Evolutionary conservation across 2,329 filamentous ascomycete genomes (phyloP).

Genomic region (Exophiala sp.): DNA sequence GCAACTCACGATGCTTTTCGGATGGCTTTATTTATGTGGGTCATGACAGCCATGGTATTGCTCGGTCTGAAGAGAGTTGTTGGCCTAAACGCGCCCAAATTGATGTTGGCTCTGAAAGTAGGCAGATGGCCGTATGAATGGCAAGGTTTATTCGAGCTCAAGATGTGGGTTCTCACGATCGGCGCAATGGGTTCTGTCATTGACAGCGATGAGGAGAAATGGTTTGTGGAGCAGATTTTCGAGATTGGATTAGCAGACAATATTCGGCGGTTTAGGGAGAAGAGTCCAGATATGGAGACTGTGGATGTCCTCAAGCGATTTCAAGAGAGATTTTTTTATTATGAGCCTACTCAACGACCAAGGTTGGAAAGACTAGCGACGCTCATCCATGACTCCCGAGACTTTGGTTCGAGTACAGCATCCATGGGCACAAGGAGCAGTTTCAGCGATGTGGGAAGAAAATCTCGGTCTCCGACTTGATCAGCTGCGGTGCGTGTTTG

Average conservation of each 20-base stretch:
- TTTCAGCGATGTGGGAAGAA: constrained; percentile 3
- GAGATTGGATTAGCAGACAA: constrained; percentile 16
- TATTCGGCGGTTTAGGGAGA: constrained; percentile 8
- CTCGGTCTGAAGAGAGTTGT: constrained; percentile 21
- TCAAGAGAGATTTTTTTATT: constrained; percentile 25
- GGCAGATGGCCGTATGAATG: constrained; percentile 12
- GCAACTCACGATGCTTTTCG: constrained; percentile 18
- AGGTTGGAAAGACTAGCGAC: constrained; percentile 17
- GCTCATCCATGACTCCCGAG: constrained; percentile 4
- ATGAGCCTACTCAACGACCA: constrained; percentile 17
- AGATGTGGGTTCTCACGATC: constrained; percentile 23
- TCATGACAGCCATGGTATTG: constrained; percentile 22
- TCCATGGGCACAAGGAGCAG: constrained; percentile 3
- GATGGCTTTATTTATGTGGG: constrained; percentile 21
- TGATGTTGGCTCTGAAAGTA: constrained; percentile 10
- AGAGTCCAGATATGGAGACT: constrained; percentile 11
- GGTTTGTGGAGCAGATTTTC: constrained; percentile 21
- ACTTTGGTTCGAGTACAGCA: constrained; percentile 6
- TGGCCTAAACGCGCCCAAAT: constrained; percentile 21
- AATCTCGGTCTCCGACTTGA: constrained; percentile 2
- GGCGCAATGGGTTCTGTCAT: constrained; percentile 21
- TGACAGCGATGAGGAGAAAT: constrained; percentile 17
- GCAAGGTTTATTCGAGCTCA: constrained; percentile 14
- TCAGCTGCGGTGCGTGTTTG: not conserved
- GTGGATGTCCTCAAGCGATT: constrained; percentile 18